Percentiles rank a stretch among this genome's conserved stretches.
These are phyloP conservation scores for Cetradonia linearis DNA, from an alignment of 495 filamentous ascomycete species.

Conservation along the genomic window DNA sequence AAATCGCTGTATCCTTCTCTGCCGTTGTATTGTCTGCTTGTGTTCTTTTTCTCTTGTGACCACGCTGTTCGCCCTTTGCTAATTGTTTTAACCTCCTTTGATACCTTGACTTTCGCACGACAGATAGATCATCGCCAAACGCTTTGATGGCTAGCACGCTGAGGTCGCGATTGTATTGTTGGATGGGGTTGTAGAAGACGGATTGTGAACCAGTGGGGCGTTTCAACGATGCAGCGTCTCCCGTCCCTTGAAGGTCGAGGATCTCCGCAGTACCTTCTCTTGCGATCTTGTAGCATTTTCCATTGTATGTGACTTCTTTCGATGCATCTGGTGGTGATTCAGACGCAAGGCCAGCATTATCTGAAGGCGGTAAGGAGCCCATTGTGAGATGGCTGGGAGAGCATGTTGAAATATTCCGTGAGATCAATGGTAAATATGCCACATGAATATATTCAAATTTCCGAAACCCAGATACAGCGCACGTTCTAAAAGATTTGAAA, in stretches of 20 bases:
- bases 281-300: slow-evolving; percentile 49
- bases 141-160: slow-evolving; percentile 82
- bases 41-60: slow-evolving; percentile 26
- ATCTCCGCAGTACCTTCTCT: slow-evolving; percentile 62
- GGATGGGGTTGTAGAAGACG: slow-evolving; percentile 98
- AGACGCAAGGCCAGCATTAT: background rate
- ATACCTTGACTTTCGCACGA: slow-evolving; percentile 28
- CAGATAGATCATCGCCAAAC: slow-evolving; percentile 59
- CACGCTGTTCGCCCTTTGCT: slow-evolving; percentile 12
- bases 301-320: slow-evolving; percentile 29
- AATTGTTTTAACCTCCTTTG: slow-evolving; percentile 26
- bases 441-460: no score
- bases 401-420: slow-evolving; percentile 12
- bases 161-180: slow-evolving; percentile 95
- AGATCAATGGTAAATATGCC: background rate
- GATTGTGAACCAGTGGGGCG: slow-evolving; percentile 39
- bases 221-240: slow-evolving; percentile 34
- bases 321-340: background rate
- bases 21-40: slow-evolving; percentile 5
- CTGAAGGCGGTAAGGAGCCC: slow-evolving; percentile 4
- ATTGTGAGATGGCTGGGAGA: background rate
- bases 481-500: no score
- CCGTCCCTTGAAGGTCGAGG: slow-evolving; percentile 45
- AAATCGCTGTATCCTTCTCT: background rate
- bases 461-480: no score